These are phyloP conservation scores for Calocybe indica DNA, from an alignment of 768 basidiomycete genomes.

Conservation along the genomic window DNA sequence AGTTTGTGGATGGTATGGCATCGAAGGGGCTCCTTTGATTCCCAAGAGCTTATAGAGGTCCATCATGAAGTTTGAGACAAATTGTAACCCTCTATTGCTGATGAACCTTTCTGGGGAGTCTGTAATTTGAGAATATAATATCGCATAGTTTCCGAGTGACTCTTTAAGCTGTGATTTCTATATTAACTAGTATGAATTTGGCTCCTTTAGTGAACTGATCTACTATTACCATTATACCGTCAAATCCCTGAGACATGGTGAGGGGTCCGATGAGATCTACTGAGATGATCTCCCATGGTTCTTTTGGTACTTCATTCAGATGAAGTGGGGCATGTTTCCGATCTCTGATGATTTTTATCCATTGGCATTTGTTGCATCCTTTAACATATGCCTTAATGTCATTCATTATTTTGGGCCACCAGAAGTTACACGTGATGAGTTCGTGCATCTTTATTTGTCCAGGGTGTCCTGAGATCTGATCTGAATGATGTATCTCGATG, in stretches of 20 bases:
- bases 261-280: conserved; percentile 31
- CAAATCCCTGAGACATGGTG: conserved; percentile 20
- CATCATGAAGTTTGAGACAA: too few relatives aligned
- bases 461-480: too few relatives aligned
- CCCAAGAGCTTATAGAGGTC: too few relatives aligned
- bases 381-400: conserved; percentile 16
- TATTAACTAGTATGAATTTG: conserved; percentile 13
- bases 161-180: conserved; percentile 12
- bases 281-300: conserved; percentile 25
- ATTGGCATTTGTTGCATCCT: conserved; percentile 23
- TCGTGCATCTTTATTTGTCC: conserved; percentile 5
- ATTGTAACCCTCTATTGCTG: too few relatives aligned
- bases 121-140: too few relatives aligned
- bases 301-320: conserved; percentile 13
- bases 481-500: too few relatives aligned
- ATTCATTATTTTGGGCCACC: conserved; percentile 14
- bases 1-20: too few relatives aligned
- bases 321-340: conserved; percentile 13
- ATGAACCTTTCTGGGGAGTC: too few relatives aligned
- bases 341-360: conserved; percentile 25
- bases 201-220: conserved; percentile 14
- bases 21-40: too few relatives aligned
- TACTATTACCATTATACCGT: conserved; percentile 27
- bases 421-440: conserved; percentile 19
- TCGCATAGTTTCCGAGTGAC: conserved; percentile 1